Evolutionary conservation across 192 early-diverging fungal genomes (phyloP).

Genomic region (Phlyctochytrium planicorne): DNA sequence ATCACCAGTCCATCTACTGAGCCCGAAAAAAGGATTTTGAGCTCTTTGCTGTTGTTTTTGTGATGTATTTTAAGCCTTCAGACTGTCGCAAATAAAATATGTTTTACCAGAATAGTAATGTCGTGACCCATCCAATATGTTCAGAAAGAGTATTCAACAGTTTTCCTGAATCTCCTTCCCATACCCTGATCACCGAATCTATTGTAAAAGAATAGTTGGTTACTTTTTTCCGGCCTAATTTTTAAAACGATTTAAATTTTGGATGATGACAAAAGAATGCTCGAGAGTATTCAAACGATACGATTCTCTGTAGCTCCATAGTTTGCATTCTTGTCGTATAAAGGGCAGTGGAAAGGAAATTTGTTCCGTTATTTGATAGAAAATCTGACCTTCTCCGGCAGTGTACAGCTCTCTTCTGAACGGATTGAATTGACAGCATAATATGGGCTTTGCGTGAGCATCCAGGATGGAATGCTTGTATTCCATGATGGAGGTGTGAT

Average conservation of each 20-base stretch:
- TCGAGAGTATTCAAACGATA: too few species aligned
- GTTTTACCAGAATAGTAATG: constrained; percentile 49
- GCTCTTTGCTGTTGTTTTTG: constrained; percentile 43
- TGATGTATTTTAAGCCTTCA: background rate
- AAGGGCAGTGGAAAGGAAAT: too few species aligned
- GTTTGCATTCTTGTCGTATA: too few species aligned
- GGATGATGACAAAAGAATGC: too few species aligned
- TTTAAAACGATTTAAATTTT: too few species aligned
- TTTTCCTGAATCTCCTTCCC: constrained; percentile 58
- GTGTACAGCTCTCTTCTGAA: constrained; percentile 51
- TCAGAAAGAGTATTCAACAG: constrained; percentile 36
- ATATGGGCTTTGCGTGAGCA: constrained; percentile 53
- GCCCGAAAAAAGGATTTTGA: constrained; percentile 54
- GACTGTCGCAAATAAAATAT: background rate
- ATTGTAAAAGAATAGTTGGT: constrained; percentile 14
- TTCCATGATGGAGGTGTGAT: too few species aligned
- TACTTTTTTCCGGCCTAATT: background rate
- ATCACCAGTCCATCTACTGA: constrained; percentile 57
- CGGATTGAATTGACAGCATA: constrained; percentile 54
- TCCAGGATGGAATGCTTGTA: constrained; percentile 45
- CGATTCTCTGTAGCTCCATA: too few species aligned
- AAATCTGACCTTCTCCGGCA: constrained; percentile 51
- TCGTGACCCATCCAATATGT: constrained; percentile 57
- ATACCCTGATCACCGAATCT: constrained; percentile 52
- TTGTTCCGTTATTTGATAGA: too few species aligned